These are phyloP conservation scores for Clarireedia monteithiana DNA, from an alignment of 2,329 filamentous ascomycete genomes.

Conservation along the genomic window DNA sequence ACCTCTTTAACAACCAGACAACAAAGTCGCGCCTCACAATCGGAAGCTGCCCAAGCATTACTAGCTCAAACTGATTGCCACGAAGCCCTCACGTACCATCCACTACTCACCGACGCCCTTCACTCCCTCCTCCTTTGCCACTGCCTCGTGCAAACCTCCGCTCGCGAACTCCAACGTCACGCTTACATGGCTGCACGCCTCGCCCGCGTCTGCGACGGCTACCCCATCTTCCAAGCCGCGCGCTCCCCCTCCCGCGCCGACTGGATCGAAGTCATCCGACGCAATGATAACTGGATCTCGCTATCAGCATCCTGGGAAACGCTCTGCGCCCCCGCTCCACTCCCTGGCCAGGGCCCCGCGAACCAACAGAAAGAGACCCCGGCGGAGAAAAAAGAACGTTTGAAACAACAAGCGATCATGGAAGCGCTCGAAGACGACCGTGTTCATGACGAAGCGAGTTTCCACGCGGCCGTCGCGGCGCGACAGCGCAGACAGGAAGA, in stretches of 20 bases:
- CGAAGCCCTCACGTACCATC: slow-evolving; percentile 72
- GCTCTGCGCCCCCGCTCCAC: slow-evolving; percentile 55
- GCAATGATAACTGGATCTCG: slow-evolving; percentile 61
- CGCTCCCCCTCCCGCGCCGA: slow-evolving; percentile 66
- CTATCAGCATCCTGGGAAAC: slow-evolving; percentile 60
- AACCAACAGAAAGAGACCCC: slow-evolving; percentile 37
- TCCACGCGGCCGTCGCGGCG: slow-evolving; percentile 55
- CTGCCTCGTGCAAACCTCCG: slow-evolving; percentile 68
- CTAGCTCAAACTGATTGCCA: slow-evolving; percentile 38
- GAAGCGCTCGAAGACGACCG: slow-evolving; percentile 61
- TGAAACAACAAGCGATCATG: slow-evolving; percentile 57
- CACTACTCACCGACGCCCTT: slow-evolving; percentile 68
- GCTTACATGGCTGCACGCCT: slow-evolving; percentile 76
- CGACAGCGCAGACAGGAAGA: slow-evolving; percentile 53
- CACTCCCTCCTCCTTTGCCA: slow-evolving; percentile 74
- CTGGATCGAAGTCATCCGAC: slow-evolving; percentile 69
- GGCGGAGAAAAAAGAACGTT: slow-evolving; percentile 48
- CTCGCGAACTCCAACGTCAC: slow-evolving; percentile 70
- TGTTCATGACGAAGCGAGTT: slow-evolving; percentile 58
- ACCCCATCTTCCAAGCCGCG: slow-evolving; percentile 69
- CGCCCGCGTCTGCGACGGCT: slow-evolving; percentile 66
- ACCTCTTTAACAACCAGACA: slow-evolving; percentile 28
- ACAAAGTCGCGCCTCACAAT: slow-evolving; percentile 26
- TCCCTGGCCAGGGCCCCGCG: slow-evolving; percentile 33
- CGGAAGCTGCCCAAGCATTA: slow-evolving; percentile 26